Evolutionary conservation across 495 filamentous ascomycete species (phyloP).

Genomic region (Chaetomium fimeti): DNA sequence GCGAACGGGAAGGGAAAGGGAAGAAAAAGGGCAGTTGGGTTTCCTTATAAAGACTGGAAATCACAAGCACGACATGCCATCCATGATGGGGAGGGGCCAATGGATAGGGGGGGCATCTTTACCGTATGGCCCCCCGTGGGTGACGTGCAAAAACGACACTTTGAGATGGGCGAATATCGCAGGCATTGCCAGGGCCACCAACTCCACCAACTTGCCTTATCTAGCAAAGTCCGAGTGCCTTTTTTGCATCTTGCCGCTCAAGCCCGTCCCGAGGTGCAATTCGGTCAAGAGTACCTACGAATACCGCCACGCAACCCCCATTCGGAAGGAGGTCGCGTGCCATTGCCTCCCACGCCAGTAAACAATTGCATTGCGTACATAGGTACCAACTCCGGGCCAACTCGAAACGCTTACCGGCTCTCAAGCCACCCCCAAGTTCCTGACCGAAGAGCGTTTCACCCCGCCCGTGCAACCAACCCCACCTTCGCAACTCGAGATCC

Average conservation of each 20-base stretch:
- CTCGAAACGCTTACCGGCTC: background rate
- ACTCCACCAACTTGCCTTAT: background rate
- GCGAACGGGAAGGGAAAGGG: background rate
- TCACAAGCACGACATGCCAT: no score
- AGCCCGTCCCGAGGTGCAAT: background rate
- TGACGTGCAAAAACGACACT: no score
- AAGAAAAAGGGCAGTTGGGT: no score
- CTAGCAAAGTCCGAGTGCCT: background rate
- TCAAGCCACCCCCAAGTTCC: no score
- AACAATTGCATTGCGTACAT: background rate
- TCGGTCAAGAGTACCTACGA: background rate
- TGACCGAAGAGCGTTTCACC: background rate
- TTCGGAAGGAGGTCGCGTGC: conserved; percentile 13
- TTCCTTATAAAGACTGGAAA: no score
- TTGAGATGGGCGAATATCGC: conserved; percentile 3
- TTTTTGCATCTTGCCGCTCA: background rate
- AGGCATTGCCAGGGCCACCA: background rate
- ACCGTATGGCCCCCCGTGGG: no score
- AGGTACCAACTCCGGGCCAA: no score
- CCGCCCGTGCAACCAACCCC: no score
- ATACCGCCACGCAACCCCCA: background rate
- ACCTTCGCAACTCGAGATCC: background rate
- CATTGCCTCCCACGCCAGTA: background rate
- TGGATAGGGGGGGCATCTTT: no score
- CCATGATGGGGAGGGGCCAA: background rate